phyloP scores from a whole-genome alignment of 495 filamentous ascomycete genomes.

The Apodospora peruviana region DNA sequence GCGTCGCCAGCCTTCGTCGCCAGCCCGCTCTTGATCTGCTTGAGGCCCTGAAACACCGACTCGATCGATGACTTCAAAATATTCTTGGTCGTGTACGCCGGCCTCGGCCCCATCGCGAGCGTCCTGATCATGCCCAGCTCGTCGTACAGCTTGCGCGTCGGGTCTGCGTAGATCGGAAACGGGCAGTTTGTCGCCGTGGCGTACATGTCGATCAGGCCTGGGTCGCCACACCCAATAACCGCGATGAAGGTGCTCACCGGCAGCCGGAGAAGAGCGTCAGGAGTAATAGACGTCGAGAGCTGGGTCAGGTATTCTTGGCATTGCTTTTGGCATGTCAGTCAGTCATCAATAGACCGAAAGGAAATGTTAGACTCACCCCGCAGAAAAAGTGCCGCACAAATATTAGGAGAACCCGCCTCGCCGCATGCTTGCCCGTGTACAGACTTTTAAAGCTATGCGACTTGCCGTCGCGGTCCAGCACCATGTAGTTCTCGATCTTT shows the following conservation, averaged over 20 bases:
- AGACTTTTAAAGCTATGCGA: constrained; percentile 60
- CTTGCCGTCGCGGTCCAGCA: constrained; percentile 62
- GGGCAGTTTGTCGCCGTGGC: constrained; percentile 54
- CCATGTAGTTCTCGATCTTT: constrained; percentile 49
- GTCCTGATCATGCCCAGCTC: constrained; percentile 66
- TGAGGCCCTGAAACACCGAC: constrained; percentile 53
- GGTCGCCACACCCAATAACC: constrained; percentile 76
- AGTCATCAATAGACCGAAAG: neutral
- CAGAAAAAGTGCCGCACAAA: constrained; percentile 92
- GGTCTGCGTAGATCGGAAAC: constrained; percentile 81
- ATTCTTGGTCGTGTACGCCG: constrained; percentile 59
- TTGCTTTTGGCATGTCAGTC: constrained; percentile 35
- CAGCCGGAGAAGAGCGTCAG: constrained; percentile 49
- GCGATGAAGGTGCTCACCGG: constrained; percentile 57
- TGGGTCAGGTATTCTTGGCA: constrained; percentile 69
- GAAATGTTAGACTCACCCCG: constrained; percentile 52
- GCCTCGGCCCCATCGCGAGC: constrained; percentile 54
- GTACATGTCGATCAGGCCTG: constrained; percentile 66
- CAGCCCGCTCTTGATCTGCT: constrained; percentile 44
- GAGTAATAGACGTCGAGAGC: constrained; percentile 55
- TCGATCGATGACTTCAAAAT: constrained; percentile 39
- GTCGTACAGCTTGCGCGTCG: constrained; percentile 61
- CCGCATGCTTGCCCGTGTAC: constrained; percentile 51
- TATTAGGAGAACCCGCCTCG: constrained; percentile 61
- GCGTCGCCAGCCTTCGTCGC: constrained; percentile 62